Percentiles rank a stretch among this genome's conserved stretches.
These are phyloP conservation scores for Elaeis oleifera DNA, from an alignment of 202 grass and related monocot genomes.

Conservation along the genomic window DNA sequence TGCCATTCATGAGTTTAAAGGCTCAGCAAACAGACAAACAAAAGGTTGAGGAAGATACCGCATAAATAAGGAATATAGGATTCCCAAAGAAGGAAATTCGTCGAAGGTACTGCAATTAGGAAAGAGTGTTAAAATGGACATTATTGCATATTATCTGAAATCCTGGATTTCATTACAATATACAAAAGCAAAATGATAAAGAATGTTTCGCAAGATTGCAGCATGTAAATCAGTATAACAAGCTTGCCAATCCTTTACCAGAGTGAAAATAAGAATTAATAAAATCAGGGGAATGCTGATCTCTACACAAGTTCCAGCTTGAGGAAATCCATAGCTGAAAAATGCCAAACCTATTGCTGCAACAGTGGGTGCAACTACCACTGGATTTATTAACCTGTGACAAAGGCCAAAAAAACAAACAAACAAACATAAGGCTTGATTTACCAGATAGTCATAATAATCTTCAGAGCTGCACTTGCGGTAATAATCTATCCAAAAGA, in stretches of 20 bases:
- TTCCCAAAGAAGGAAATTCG: constrained; percentile 84
- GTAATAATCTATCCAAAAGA: too few relatives aligned
- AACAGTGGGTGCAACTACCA: constrained; percentile 88
- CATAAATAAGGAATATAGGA: constrained; percentile 82
- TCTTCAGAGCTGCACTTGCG: too few relatives aligned
- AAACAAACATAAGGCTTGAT: too few relatives aligned
- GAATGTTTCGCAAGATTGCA: too few relatives aligned
- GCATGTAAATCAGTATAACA: too few relatives aligned
- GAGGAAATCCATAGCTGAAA: constrained; percentile 97
- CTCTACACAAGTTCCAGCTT: constrained; percentile 89
- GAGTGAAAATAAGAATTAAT: constrained; percentile 85
- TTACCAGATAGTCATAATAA: too few relatives aligned
- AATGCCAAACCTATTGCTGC: constrained; percentile 79
- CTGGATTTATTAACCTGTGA: constrained; percentile 88
- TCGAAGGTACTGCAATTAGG: constrained; percentile 70
- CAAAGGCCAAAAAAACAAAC: too few relatives aligned
- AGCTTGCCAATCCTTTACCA: constrained; percentile 44
- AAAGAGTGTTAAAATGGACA: constrained; percentile 1
- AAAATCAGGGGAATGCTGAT: constrained; percentile 88
- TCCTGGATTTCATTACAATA: constrained; percentile 1
- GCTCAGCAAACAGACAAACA: constrained; percentile 4
- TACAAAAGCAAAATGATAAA: constrained; percentile 23
- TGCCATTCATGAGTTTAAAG: not conserved
- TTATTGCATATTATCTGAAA: not conserved
- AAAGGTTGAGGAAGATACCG: constrained; percentile 44